These are phyloP conservation scores for Saccharomyces mikatae DNA, from an alignment of 805 yeast genomes.

Conservation along the genomic window DNA sequence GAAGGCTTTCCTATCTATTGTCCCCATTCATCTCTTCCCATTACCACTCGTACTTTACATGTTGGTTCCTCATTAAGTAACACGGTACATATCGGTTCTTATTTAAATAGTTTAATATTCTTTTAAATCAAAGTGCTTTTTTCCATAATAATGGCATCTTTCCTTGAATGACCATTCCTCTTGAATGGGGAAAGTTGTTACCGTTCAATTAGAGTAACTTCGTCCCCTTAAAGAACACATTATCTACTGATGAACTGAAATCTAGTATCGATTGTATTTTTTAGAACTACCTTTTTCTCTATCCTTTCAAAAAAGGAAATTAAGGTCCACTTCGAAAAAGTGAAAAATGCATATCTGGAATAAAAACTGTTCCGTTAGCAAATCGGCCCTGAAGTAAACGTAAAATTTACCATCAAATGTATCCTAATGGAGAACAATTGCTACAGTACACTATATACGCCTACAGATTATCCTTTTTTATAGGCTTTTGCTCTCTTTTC, in stretches of 20 bases:
- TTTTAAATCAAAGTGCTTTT: not conserved
- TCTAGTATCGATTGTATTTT: not conserved
- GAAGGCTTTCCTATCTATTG: not conserved
- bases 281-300: not conserved
- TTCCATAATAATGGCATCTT: not conserved
- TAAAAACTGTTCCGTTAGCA: not conserved
- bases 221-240: not conserved
- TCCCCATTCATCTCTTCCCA: not conserved
- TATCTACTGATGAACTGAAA: not conserved
- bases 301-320: not conserved
- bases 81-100: not conserved
- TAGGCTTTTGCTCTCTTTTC: conserved; percentile 23
- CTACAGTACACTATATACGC: not conserved
- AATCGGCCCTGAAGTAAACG: not conserved
- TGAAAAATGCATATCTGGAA: not conserved
- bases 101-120: not conserved
- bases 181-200: not conserved
- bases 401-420: not conserved
- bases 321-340: not conserved
- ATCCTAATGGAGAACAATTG: not conserved
- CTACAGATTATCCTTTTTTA: conserved; percentile 9
- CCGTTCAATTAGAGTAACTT: too few relatives aligned
- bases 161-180: not conserved
- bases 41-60: not conserved
- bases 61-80: not conserved